Evolutionary conservation across 2,329 filamentous ascomycete genomes (phyloP), one percentile per base, ranked within the genome.

Genomic region (Ascocoryne sarcoides): DNA sequence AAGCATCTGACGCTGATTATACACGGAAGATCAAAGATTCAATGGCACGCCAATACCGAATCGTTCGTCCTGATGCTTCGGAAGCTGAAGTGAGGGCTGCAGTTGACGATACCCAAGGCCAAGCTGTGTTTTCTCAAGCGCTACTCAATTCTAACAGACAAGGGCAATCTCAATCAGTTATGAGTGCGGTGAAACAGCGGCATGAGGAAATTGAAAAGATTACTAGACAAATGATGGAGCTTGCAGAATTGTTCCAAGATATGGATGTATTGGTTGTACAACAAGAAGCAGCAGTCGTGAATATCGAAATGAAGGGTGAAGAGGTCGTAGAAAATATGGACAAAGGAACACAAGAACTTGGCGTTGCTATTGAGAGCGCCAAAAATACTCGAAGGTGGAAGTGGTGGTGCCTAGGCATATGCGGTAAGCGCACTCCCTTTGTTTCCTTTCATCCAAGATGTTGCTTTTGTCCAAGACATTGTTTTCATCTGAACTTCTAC

Each of bases 171-270:
- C 80, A 83, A 49, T 77, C 80, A 28, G 86, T 87, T 26, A 72
- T 94, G 41, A 76, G 75, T 52, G 86, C 86, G 50, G 87, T 94
- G 26, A 76, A 83, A 62, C 78, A 84, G 57, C 83, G 92, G 51
- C 88, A 95, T 62, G 78, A 78, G 38, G 88, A 85, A 31, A 84
- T 98, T 52, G 77, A 88, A 64, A 90, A 93, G 72, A 95, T 96
- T 58, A 88, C 95, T 68, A 71, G 76, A 58, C 84, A 93, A 60
- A 84, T 96, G 75, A 78, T 85, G 9, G 84, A 95, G 64, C 71
- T 98, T 42, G 78, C 84, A 4, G 78, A 92, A 63, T 69, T 96
- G 40, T 94, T 95, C 76, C 77, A 88, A 60, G 83, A 95, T 52
- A 82, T 96, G 66, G 85, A 95, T 52, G 79, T 80, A 21, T 69